phyloP scores from a whole-genome alignment of 768 basidiomycete species.

The Lactarius evosmus region DNA sequence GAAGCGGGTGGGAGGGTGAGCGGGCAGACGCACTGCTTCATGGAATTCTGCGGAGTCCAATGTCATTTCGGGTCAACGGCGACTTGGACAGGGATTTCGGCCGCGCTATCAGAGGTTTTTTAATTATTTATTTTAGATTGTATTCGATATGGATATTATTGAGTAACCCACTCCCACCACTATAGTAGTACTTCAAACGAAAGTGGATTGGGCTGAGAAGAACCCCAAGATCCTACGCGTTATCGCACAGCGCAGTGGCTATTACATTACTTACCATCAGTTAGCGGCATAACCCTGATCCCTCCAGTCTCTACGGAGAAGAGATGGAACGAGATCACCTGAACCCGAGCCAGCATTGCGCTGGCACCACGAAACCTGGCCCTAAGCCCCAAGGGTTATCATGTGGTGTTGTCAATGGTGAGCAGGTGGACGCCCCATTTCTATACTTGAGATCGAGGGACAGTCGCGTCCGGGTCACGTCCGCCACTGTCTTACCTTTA shows the following conservation, averaged over 20 bases:
- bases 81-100: too few relatives aligned
- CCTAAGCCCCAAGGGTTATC: not conserved
- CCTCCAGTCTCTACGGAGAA: not conserved
- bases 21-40: constrained; percentile 43
- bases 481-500: not conserved
- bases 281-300: not conserved
- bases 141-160: not conserved
- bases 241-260: too few relatives aligned
- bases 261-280: too few relatives aligned
- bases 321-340: not conserved
- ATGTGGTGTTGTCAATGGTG: not conserved
- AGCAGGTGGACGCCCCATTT: not conserved
- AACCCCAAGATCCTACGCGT: not conserved
- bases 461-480: not conserved
- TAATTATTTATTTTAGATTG: not conserved
- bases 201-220: not conserved
- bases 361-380: constrained; percentile 11
- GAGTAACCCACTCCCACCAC: not conserved
- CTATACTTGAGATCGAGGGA: not conserved
- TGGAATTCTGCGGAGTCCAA: constrained; percentile 64
- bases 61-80: not conserved
- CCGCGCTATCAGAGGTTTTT: too few relatives aligned
- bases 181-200: not conserved
- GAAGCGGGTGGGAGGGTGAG: not conserved
- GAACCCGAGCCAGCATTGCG: not conserved